A percentile compares a stretch with the other conserved stretches of the same genome.
Evolutionary conservation across 1,139 yeast genomes (phyloP).

Genomic region (Geotrichum reessii): DNA sequence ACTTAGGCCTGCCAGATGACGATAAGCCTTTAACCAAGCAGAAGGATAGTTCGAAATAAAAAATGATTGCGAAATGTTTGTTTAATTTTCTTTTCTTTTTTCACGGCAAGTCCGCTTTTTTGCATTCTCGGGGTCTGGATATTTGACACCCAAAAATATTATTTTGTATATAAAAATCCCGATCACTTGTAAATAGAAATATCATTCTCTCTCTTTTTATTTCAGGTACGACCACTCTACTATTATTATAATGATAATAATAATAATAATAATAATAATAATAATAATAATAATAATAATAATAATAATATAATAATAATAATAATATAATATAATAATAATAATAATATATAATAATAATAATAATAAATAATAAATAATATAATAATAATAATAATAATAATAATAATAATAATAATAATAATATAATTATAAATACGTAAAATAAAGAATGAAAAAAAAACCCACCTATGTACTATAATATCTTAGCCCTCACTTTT

Average conservation of each 20-base stretch:
- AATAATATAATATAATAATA: neutral
- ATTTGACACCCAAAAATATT: neutral
- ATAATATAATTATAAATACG: no score
- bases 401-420: no score
- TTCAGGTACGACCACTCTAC: neutral
- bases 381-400: no score
- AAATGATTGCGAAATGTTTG: neutral
- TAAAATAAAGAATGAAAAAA: neutral
- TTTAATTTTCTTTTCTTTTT: neutral
- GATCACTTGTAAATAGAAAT: neutral
- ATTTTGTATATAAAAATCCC: no score
- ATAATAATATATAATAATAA: neutral
- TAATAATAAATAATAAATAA: no score
- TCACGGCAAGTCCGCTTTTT: no score
- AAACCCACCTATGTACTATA: neutral
- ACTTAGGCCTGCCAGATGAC: conserved; percentile 76
- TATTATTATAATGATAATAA: no score
- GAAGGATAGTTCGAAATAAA: neutral
- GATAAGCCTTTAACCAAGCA: conserved; percentile 21
- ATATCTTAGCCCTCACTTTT: neutral
- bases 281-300: no score
- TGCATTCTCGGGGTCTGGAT: neutral
- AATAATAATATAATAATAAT: no score
- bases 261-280: no score
- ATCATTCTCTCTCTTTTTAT: neutral